Base-by-base conservation (phyloP, 202 grass and related monocot species). In the Brachypodium distachyon region DNA sequence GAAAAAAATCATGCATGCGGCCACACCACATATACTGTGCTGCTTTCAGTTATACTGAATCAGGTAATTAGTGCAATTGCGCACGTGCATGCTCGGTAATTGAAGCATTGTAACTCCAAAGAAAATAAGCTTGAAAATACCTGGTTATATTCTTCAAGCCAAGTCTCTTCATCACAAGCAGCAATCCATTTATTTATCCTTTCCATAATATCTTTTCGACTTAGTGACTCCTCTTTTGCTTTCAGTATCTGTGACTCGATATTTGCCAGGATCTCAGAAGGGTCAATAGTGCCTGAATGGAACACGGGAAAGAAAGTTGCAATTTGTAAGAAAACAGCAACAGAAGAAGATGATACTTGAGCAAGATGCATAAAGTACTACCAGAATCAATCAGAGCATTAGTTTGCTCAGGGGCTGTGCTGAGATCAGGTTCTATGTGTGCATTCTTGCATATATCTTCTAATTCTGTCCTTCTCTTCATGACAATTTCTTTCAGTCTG, bases 121-220 rank as follows among this genome's bases (percentile, higher is more conserved):
- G 9, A 14, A 63, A 67, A n/a, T 52, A 29, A 23, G 21, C 73
- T 82, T 75, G 19, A 67, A 54, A 22, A 17, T 87, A 99, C 96
- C 79, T 93, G 85, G 81, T 89, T 99, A 81, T 99, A 99, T 82
- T 99, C 91, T 83, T 99, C 85, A 78, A 99, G 92, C 92, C 96
- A 99, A 46, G 70, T 77, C 77, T 96, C 96, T 85, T 96, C 92
- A 76, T 93, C 92, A 77, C 89, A 99, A 56, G 96, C 92, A 56
- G 87, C 83, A 73, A 93, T 86, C 96, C 96, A 99, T 88, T 93
- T 99, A 62, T 88, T 89, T 84, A 96, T 96, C 63, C 92, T 88
- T 34, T 96, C 92, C 85, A 89, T 96, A 70, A 99, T 99, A 61
- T 99, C 96, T 89, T 92, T 92, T 77, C 89, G 81, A 62, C 89